Evolutionary conservation across 1,139 yeast genomes (phyloP).

Genomic region (Debaryomyces sp.): DNA sequence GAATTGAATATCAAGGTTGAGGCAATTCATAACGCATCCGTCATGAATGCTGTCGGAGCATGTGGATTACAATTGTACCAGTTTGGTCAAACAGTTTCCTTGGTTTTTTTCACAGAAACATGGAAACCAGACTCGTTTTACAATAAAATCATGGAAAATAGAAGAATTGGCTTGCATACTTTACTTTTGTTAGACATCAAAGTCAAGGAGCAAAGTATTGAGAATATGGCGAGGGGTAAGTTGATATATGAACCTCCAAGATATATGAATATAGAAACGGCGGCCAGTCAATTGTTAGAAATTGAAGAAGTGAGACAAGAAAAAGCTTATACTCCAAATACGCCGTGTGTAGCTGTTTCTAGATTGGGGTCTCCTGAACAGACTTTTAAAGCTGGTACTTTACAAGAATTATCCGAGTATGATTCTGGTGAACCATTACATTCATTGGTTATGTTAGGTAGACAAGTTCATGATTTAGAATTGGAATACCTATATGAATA

Average conservation of each 20-base stretch:
- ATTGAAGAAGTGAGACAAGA: constrained; percentile 77
- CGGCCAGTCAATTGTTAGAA: constrained; percentile 85
- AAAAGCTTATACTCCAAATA: constrained; percentile 75
- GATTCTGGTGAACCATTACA: constrained; percentile 96
- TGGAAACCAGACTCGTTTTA: constrained; percentile 98
- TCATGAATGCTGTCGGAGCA: constrained; percentile 98
- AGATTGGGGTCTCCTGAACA: constrained; percentile 89
- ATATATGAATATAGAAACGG: constrained; percentile 90
- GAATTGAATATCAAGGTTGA: constrained; percentile 78
- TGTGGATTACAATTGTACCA: constrained; percentile 94
- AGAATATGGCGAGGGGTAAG: constrained; percentile 92
- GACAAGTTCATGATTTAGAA: constrained; percentile 93
- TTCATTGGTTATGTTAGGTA: constrained; percentile 85
- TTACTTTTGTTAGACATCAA: constrained; percentile 86
- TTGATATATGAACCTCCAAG: constrained; percentile 95
- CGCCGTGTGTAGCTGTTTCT: constrained; percentile 93
- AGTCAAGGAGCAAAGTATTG: constrained; percentile 94
- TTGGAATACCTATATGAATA: constrained; percentile 81
- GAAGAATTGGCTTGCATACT: constrained; percentile 89
- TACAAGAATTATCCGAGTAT: constrained; percentile 70
- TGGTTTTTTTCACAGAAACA: constrained; percentile 90
- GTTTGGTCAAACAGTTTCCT: constrained; percentile 94
- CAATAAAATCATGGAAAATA: constrained; percentile 83
- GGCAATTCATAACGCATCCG: constrained; percentile 91
- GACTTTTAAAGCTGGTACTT: constrained; percentile 80